Percentiles rank a stretch among this genome's conserved stretches.
phyloP scores from a whole-genome alignment of 2,329 filamentous ascomycete genomes.

The Penicillium sp. region DNA sequence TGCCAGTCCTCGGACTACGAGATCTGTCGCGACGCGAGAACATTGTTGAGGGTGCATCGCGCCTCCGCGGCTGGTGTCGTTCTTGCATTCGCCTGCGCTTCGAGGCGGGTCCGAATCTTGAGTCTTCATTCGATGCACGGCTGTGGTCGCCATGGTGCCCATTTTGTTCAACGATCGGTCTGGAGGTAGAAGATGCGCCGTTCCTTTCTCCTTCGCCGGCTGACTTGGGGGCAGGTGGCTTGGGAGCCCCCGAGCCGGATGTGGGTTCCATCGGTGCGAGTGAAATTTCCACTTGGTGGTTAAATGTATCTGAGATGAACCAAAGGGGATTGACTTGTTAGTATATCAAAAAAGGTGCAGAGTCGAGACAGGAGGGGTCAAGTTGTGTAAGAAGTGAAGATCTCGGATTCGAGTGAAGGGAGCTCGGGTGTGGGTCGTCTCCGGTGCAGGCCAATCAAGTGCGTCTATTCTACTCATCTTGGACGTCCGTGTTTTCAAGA shows the following conservation, averaged over 20 bases:
- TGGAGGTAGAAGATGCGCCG: conserved; percentile 1
- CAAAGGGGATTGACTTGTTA: neutral
- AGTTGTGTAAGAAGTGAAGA: neutral
- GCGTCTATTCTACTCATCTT: too few relatives aligned
- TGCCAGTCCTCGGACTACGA: conserved; percentile 19
- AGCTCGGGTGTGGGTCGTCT: neutral
- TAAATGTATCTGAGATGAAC: neutral
- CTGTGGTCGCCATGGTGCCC: conserved; percentile 26
- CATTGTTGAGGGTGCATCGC: conserved; percentile 38
- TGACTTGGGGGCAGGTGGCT: neutral
- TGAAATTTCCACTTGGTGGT: conserved; percentile 7
- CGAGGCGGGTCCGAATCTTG: conserved; percentile 27
- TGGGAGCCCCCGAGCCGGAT: conserved; percentile 3
- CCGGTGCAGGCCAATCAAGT: neutral
- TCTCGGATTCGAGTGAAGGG: neutral
- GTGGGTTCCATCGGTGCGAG: too few relatives aligned
- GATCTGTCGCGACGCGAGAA: conserved; percentile 42
- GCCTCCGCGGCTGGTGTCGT: conserved; percentile 38
- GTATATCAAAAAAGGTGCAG: neutral
- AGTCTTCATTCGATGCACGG: conserved; percentile 25
- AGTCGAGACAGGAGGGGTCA: neutral
- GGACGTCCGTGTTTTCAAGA: too few relatives aligned
- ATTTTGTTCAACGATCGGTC: conserved; percentile 5
- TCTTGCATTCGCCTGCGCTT: conserved; percentile 43
- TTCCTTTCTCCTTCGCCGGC: neutral